Base-by-base conservation (phyloP, 2,329 filamentous ascomycete species). In the Trichoderma sp. region DNA sequence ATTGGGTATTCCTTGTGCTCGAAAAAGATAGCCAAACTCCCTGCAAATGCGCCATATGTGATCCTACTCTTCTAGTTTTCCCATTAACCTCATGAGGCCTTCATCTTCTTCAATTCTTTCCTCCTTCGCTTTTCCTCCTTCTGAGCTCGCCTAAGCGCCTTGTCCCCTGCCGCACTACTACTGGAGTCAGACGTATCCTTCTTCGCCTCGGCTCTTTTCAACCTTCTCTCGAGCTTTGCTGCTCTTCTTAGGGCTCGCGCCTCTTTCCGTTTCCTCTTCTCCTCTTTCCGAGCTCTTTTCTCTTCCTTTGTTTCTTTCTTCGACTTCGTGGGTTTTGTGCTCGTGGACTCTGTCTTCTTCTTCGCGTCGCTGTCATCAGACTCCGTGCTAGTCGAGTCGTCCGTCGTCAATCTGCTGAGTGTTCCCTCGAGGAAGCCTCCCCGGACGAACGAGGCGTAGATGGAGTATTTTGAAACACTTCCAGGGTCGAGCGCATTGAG, bases 391-490 rank as follows among this genome's bases (percentile, higher is more conserved):
- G 78, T 78, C 9, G 76, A 73, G 8, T 74, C 77, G 34, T 76
- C 76, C 76, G 77, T 75, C 70, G 76, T 63, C 11, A 78, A 66
- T 14, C 76, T 75, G 15, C 77, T 77, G 39, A 93, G 81, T 3
- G 94, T 97, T 3, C 95, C 94, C 53, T 89, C 85, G 71, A 98
- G 85, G 26, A 90, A 84, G 70, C 94, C 92, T 9, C 96, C 96
- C 74, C 88, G 89, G 28, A 98, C 93, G 79, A 99, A 98, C 65
- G 90, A 91, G 9, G 91, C 88, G 79, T 97, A 97, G 8, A 98
- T 84, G 0, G 89, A 90, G 81, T 90, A 90, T 75, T 87, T 88
- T 24, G 82, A 82, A 58, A 85, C 84, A 5, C 82, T 82, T 2
- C 86, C 85, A 76, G 84, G 85, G 68, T 87, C 86, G 71, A 91